A percentile compares a stretch with the other conserved stretches of the same genome.
Evolutionary conservation across 257 asterid genomes (phyloP).

Genomic region (Cinchona pubescens): DNA sequence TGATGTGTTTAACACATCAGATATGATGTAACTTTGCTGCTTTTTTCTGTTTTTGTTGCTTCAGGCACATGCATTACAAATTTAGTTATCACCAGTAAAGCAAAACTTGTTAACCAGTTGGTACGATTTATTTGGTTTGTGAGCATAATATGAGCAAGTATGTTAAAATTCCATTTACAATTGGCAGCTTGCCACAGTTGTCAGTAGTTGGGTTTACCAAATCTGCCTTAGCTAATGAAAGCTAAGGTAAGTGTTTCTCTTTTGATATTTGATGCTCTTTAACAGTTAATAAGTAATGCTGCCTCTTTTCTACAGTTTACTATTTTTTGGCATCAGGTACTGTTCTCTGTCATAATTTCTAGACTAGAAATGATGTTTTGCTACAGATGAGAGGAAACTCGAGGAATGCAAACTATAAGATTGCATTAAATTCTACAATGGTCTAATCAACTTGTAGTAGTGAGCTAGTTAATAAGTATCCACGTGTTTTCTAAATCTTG

Average conservation of each 20-base stretch:
- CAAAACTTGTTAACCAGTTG: not conserved
- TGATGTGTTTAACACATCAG: not conserved
- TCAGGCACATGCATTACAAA: not conserved
- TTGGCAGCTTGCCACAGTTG: not conserved
- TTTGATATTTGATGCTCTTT: no score
- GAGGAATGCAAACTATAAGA: not conserved
- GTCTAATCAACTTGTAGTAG: not conserved
- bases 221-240: constrained; percentile 3
- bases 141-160: not conserved
- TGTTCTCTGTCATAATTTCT: not conserved
- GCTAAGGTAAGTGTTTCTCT: not conserved
- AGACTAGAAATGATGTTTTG: not conserved
- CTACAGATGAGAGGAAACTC: not conserved
- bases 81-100: not conserved
- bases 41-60: not conserved
- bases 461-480: not conserved
- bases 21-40: not conserved
- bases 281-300: no score
- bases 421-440: not conserved
- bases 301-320: no score
- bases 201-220: not conserved
- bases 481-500: not conserved
- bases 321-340: not conserved
- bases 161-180: not conserved
- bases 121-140: not conserved